Percentiles rank a stretch among this genome's conserved stretches.
Evolutionary conservation across 805 yeast species (phyloP).

Genomic region (Diddensiella transvaalensis): DNA sequence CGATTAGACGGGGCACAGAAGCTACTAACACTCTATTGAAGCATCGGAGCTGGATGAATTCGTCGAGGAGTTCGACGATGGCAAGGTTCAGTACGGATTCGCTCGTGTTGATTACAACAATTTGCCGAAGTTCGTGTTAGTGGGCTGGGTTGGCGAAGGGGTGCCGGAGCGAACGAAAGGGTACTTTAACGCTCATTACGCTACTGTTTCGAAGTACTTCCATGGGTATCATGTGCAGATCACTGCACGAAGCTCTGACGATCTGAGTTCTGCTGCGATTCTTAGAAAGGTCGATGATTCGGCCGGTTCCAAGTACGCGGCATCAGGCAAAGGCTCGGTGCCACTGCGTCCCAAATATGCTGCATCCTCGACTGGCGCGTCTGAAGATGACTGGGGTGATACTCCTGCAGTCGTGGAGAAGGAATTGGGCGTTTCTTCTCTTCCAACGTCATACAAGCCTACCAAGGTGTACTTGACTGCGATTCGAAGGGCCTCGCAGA

Average conservation of each 20-base stretch:
- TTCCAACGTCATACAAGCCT: slow-evolving; percentile 63
- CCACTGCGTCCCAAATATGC: slow-evolving; percentile 35
- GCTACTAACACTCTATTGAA: too few relatives aligned
- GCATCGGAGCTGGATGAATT: slow-evolving; percentile 64
- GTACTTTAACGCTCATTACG: slow-evolving; percentile 41
- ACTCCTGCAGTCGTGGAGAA: slow-evolving; percentile 42
- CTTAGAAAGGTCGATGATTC: slow-evolving; percentile 78
- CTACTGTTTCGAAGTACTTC: slow-evolving; percentile 38
- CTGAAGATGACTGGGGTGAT: slow-evolving; percentile 71
- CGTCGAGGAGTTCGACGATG: slow-evolving; percentile 76
- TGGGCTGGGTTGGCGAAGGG: slow-evolving; percentile 95
- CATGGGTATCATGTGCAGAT: slow-evolving; percentile 90
- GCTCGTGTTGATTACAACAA: slow-evolving; percentile 86
- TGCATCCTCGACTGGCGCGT: slow-evolving; percentile 33
- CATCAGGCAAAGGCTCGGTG: slow-evolving; percentile 32
- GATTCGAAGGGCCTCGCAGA: slow-evolving; percentile 44
- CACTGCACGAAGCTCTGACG: slow-evolving; percentile 93
- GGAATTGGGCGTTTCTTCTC: slow-evolving; percentile 30
- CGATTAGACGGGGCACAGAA: too few relatives aligned
- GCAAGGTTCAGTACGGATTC: slow-evolving; percentile 85
- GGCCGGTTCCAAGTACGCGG: slow-evolving; percentile 92
- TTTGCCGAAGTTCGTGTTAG: slow-evolving; percentile 75
- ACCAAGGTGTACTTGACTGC: slow-evolving; percentile 58
- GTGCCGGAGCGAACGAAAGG: slow-evolving; percentile 58
- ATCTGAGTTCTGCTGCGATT: slow-evolving; percentile 74